A percentile compares a stretch with the other conserved stretches of the same genome.
Evolutionary conservation across 2,329 filamentous ascomycete species (phyloP).

Genomic region (Parastagonospora nodorum): DNA sequence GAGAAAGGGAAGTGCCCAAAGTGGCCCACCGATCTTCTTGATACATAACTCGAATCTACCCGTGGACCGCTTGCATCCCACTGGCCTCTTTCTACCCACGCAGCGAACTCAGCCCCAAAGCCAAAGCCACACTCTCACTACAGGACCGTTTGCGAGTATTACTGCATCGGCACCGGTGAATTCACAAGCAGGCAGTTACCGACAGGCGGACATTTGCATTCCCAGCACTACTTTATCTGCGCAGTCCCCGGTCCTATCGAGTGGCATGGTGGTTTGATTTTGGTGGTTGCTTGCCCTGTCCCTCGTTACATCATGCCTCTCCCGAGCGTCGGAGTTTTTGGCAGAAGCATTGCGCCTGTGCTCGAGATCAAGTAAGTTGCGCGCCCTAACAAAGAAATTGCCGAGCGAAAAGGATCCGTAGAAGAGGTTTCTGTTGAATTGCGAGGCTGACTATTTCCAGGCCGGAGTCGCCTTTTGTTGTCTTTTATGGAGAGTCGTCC

Average conservation of each 20-base stretch:
- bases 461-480: conserved; percentile 55
- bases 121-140: too few relatives aligned
- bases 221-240: background rate
- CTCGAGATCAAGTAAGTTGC: conserved; percentile 51
- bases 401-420: background rate
- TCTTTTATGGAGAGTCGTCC: conserved; percentile 55
- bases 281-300: conserved; percentile 11
- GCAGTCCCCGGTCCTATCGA: background rate
- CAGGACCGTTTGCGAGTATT: too few relatives aligned
- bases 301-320: conserved; percentile 40
- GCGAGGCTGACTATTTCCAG: conserved; percentile 22
- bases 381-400: background rate
- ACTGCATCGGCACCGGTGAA: background rate
- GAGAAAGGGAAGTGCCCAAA: background rate
- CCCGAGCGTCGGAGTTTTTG: conserved; percentile 42
- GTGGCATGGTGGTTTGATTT: conserved; percentile 9
- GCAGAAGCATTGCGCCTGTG: conserved; percentile 37
- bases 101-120: background rate
- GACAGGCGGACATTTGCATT: conserved; percentile 1
- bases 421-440: too few relatives aligned
- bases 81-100: background rate
- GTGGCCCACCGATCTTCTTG: background rate
- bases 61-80: background rate
- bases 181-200: background rate
- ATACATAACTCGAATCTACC: background rate